Evolutionary conservation across 257 asterid species (phyloP).

Genomic region (Knoxia roxburghii): DNA sequence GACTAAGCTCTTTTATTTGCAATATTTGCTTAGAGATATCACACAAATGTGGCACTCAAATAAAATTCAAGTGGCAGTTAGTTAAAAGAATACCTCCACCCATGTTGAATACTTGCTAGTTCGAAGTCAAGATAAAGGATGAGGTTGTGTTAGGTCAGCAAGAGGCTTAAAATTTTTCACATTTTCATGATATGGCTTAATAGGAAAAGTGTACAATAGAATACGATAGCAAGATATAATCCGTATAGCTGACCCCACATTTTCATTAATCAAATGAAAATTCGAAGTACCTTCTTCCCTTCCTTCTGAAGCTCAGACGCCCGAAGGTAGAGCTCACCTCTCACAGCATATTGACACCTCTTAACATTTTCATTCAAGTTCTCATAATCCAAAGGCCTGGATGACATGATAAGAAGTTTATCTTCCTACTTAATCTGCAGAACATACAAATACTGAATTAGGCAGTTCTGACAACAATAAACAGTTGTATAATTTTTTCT

Average conservation of each 20-base stretch:
- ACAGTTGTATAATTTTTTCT: background rate
- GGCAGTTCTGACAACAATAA: background rate
- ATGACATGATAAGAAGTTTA: constrained; percentile 36
- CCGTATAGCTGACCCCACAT: too few species aligned
- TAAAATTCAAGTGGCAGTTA: background rate
- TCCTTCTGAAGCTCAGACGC: constrained; percentile 99
- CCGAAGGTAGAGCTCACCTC: constrained; percentile 99
- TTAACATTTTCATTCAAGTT: constrained; percentile 92
- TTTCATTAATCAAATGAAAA: too few species aligned
- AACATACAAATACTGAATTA: constrained; percentile 15
- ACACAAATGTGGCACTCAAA: background rate
- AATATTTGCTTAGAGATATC: background rate
- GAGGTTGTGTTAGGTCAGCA: too few species aligned
- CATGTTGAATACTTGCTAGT: too few species aligned
- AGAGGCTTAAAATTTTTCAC: too few species aligned
- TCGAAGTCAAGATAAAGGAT: too few species aligned
- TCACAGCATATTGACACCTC: constrained; percentile 96
- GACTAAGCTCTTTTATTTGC: background rate
- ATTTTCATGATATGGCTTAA: too few species aligned
- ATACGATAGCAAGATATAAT: too few species aligned
- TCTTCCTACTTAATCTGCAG: constrained; percentile 15
- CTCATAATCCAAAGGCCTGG: constrained; percentile 76
- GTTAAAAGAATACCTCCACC: background rate
- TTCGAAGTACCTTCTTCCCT: constrained; percentile 75
- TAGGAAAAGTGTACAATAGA: too few species aligned